Base-by-base conservation (phyloP, 192 early-diverging fungal genomes). In the Radiomyces spectabilis region DNA sequence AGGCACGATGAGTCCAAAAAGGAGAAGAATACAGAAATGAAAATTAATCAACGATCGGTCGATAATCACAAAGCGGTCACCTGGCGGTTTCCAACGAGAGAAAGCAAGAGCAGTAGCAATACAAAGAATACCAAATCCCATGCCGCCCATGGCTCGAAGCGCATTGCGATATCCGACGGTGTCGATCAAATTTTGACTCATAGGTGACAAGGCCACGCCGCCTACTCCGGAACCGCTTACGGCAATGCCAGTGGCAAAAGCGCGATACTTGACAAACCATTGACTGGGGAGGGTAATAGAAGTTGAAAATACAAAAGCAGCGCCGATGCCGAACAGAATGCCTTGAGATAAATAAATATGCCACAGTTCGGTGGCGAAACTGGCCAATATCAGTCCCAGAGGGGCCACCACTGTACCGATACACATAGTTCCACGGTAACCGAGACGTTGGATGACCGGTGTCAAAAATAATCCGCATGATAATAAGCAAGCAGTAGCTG, bases 171-270 rank as follows among this genome's bases (percentile, higher is more conserved):
- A 69, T 0, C 75, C 75, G 5, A 68, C 5, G 2, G 53, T n/a
- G n/a, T 21, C 53, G 38, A 77, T 57, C 30, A 77, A 21, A 29
- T 30, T 34, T 24, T 64, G 59, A 16, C 61, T 68, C 40, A 84
- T 50, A 1, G 84, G 85, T 0, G 79, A 76, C 38, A 87, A 47
- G 19, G 73, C 66, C 4, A 85, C 60, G 4, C 82, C 84, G 21
- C 84, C 84, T 16, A 80, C 63, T 8, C 85, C 85, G 4, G 82
- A 78, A 1, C 85, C 85, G 2, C 80, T 71, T 1, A 87, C 81
- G 1, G 84, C 77, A 27, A 85, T 63, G 0, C 84, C 84, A 13
- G 79, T 84, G 0, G 79, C 85, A 15, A 87, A 48, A 0, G 77
- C 77, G 21, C 85, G 75, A 15, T 64, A 59, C 25, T 60, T 70